Percentiles rank a stretch among this genome's conserved stretches.
Evolutionary conservation across 495 filamentous ascomycete species (phyloP).

Genomic region (Trichoderma virens): DNA sequence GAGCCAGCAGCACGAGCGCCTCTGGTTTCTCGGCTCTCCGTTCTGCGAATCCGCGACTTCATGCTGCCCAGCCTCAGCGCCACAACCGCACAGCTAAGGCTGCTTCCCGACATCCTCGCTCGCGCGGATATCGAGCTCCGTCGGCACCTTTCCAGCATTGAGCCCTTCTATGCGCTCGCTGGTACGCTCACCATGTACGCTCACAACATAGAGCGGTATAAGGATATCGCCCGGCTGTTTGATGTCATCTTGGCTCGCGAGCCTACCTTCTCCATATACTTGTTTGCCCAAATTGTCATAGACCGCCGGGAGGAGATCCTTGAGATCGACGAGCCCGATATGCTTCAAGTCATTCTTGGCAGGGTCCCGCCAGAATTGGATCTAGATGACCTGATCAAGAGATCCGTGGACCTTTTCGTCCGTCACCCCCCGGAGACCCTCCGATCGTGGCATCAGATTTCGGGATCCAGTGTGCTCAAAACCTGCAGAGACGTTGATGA

Average conservation of each 20-base stretch:
- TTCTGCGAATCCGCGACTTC: constrained; percentile 88
- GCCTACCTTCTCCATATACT: constrained; percentile 77
- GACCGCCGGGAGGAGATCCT: constrained; percentile 73
- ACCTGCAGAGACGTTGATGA: constrained; percentile 51
- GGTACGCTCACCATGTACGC: constrained; percentile 92
- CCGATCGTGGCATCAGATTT: constrained; percentile 63
- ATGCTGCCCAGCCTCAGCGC: constrained; percentile 89
- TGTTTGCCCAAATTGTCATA: constrained; percentile 84
- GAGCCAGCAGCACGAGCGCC: constrained; percentile 36
- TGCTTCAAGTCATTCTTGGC: constrained; percentile 81
- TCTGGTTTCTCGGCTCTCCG: constrained; percentile 70
- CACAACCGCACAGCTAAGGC: constrained; percentile 69
- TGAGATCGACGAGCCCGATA: constrained; percentile 85
- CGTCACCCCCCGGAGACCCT: constrained; percentile 67
- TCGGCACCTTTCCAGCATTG: constrained; percentile 63
- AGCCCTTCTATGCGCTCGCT: constrained; percentile 86
- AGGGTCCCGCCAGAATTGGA: constrained; percentile 83
- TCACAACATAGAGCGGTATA: constrained; percentile 87
- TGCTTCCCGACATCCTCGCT: constrained; percentile 74
- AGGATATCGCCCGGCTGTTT: constrained; percentile 80
- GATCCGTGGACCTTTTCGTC: constrained; percentile 54
- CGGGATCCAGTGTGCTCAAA: constrained; percentile 72
- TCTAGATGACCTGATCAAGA: constrained; percentile 64
- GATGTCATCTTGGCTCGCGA: constrained; percentile 82
- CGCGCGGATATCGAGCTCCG: constrained; percentile 58